Evolutionary conservation across 2,329 filamentous ascomycete genomes (phyloP).

Genomic region (Diaporthe capsici): DNA sequence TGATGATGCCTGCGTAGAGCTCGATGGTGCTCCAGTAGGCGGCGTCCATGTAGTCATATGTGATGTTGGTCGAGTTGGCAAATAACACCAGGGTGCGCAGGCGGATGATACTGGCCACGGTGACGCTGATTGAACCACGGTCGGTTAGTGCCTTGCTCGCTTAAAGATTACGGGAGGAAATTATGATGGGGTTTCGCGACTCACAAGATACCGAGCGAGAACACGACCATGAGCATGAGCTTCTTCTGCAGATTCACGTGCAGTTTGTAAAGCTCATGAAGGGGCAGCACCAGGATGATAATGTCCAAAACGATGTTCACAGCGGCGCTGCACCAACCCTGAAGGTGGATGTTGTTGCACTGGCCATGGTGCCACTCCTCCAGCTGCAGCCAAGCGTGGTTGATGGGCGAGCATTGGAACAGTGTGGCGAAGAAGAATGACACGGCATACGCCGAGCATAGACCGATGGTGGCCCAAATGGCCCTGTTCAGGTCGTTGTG

Average conservation of each 20-base stretch:
- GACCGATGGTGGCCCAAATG: not conserved
- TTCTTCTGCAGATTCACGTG: conserved; percentile 23
- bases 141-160: not conserved
- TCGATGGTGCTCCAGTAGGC: conserved; percentile 31
- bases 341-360: conserved; percentile 26
- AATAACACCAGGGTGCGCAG: conserved; percentile 4
- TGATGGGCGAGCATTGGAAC: conserved; percentile 19
- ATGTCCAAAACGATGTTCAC: conserved; percentile 53
- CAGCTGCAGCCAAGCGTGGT: conserved; percentile 17
- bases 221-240: conserved; percentile 16
- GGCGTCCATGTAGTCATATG: not conserved
- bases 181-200: not conserved
- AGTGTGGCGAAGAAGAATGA: conserved; percentile 18
- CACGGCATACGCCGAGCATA: not conserved
- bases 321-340: conserved; percentile 41
- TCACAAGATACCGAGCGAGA: conserved; percentile 24
- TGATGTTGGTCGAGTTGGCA: conserved; percentile 27
- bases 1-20: conserved; percentile 26
- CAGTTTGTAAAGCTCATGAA: conserved; percentile 42
- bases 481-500: not conserved
- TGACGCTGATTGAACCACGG: not conserved
- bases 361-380: conserved; percentile 22
- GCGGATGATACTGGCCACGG: conserved; percentile 7
- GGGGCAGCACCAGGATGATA: conserved; percentile 51
- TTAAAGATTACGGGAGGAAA: too few species aligned